Conservation (phyloP, 148 eudicot genomes). For the Suaeda aralocaspica region DNA sequence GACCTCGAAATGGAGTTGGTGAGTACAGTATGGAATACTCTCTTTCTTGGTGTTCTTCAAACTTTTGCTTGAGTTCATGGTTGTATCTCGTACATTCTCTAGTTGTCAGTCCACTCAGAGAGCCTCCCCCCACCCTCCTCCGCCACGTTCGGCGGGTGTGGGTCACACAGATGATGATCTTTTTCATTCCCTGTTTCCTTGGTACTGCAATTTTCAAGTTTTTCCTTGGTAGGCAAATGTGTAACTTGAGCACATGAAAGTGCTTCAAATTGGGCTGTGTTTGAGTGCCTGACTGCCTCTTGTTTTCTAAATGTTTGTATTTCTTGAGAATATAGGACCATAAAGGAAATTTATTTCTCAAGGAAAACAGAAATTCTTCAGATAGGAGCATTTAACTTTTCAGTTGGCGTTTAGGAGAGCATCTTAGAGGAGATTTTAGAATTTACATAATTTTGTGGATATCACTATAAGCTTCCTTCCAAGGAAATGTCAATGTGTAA, state of each 20-base stretch:
- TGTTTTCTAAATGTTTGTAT: neutral
- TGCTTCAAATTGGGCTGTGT: neutral
- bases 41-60: neutral
- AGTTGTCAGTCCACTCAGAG: too few relatives aligned
- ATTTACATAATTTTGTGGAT: too few relatives aligned
- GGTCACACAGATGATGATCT: neutral
- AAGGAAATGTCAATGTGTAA: too few relatives aligned
- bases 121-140: too few relatives aligned
- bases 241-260: slow-evolving; percentile 3
- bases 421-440: too few relatives aligned
- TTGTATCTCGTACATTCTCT: neutral
- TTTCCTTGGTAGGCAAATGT: slow-evolving; percentile 3
- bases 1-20: slow-evolving; percentile 44
- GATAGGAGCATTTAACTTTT: neutral
- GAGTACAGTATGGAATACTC: slow-evolving; percentile 24
- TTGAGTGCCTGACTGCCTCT: neutral
- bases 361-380: neutral
- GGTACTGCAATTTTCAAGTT: neutral
- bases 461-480: too few relatives aligned
- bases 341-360: neutral
- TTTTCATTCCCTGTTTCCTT: too few relatives aligned
- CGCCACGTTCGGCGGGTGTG: neutral
- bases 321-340: neutral
- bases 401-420: neutral
- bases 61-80: slow-evolving; percentile 2